Percentiles rank a stretch among this genome's conserved stretches.
These are phyloP conservation scores for Scedosporium boydii DNA, from an alignment of 2,329 filamentous ascomycete species.

Conservation along the genomic window DNA sequence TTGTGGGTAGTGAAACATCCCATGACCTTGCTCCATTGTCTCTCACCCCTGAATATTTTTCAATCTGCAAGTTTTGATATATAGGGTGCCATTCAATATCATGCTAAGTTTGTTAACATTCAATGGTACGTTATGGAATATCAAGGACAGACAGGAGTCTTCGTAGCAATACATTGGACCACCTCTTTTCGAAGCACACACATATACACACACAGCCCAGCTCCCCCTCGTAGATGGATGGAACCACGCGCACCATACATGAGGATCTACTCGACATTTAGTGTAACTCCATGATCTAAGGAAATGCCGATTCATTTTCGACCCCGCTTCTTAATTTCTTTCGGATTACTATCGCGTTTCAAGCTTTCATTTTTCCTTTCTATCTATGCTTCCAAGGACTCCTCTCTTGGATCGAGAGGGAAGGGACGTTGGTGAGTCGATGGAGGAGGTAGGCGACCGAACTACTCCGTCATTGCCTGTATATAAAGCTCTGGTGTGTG, in stretches of 20 bases:
- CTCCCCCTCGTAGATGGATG: not conserved
- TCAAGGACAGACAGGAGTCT: not conserved
- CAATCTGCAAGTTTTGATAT: not conserved
- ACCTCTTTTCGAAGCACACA: not conserved
- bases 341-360: conserved; percentile 1
- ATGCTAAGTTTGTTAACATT: not conserved
- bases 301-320: not conserved
- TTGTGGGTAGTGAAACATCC: not conserved
- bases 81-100: not conserved
- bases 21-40: not conserved
- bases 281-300: not conserved
- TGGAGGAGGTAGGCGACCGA: not conserved
- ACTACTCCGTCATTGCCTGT: not conserved
- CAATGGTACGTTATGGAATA: not conserved
- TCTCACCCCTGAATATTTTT: not conserved
- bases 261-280: not conserved
- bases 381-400: not conserved
- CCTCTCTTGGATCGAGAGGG: not conserved
- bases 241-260: not conserved
- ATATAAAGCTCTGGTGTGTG: not conserved
- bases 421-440: not conserved
- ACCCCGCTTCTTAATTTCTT: conserved; percentile 1
- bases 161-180: not conserved
- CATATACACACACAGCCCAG: not conserved
- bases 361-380: not conserved